Evolutionary conservation across 805 yeast species (phyloP), one percentile per base, ranked within the genome.

Genomic region (Wickerhamiella kurtzmanii): DNA sequence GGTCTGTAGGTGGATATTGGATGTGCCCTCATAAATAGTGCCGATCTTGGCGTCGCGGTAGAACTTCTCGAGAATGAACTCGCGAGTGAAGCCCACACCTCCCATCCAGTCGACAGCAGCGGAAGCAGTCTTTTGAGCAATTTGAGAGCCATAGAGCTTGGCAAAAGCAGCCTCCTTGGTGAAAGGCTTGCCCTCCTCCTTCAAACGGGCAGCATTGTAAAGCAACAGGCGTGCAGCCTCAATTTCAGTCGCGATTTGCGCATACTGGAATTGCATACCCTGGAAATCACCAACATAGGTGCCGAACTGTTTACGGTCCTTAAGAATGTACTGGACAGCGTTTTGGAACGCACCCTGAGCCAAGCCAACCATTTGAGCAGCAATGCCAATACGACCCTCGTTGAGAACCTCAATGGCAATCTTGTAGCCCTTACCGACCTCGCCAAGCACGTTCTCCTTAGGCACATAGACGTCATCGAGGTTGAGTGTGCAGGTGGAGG

Each of bases 21-120:
- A 59, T 13, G 72, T 68, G 18, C 72, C 72, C 54, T 68, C 72
- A 50, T 68, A 68, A 41, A 68, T 68, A 5, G 71, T 60, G 21
- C 72, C 72, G 47, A 68, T 68, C 64, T 68, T 68, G 20, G 72
- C 56, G 50, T 68, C 72, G 25, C 72, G 59, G 55, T 58, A 68
- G 56, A 64, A 69, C 62, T 69, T 68, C 57, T 68, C 72, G 22
- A 65, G 58, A 4, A 54, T 48, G 48, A 66, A 69, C 25, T 69
- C 72, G 45, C 72, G 59, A 20, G 72, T 68, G 57, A 67, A 68
- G 16, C 72, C 72, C 18, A 69, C 70, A 18, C 72, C 72, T 21
- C 72, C 72, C 71, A 69, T 67, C 68, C 72, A 69, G 50, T 68
- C 72, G 21, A 68, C 68, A 15, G 72, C 72, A 47, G 59, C 55